These are phyloP conservation scores for Talaromyces pinophilus DNA, from an alignment of 2,329 filamentous ascomycete genomes.

Conservation along the genomic window DNA sequence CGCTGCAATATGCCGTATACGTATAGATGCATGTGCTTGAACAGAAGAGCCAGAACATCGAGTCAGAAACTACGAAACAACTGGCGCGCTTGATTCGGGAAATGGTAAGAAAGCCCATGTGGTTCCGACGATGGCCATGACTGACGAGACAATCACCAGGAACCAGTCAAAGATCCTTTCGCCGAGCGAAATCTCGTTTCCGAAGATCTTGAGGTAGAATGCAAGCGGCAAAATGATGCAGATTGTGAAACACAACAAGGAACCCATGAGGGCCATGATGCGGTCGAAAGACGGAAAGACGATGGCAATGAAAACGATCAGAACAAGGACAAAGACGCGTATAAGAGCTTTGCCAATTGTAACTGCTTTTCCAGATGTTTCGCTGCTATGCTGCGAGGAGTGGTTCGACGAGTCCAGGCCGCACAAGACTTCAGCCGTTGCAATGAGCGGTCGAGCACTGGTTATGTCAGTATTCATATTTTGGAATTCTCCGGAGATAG, in stretches of 20 bases:
- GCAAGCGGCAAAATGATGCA: constrained; percentile 86
- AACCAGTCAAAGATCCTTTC: constrained; percentile 69
- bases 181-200: constrained; percentile 62
- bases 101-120: constrained; percentile 80
- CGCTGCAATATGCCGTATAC: constrained; percentile 11
- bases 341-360: constrained; percentile 62
- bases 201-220: constrained; percentile 90
- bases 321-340: constrained; percentile 65
- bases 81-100: neutral
- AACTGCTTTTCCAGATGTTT: constrained; percentile 52
- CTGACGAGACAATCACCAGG: constrained; percentile 67
- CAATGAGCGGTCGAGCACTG: constrained; percentile 78
- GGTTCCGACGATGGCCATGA: constrained; percentile 75
- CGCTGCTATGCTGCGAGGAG: constrained; percentile 30
- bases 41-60: constrained; percentile 6
- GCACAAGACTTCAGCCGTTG: constrained; percentile 76
- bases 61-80: neutral
- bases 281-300: constrained; percentile 78
- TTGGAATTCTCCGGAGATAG: neutral
- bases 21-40: constrained; percentile 3
- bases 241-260: constrained; percentile 87
- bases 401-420: constrained; percentile 64
- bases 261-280: constrained; percentile 89
- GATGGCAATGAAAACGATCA: constrained; percentile 75
- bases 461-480: constrained; percentile 28